Base-by-base conservation (phyloP, 106 monocot species). In the Dactylorhiza incarnata region DNA sequence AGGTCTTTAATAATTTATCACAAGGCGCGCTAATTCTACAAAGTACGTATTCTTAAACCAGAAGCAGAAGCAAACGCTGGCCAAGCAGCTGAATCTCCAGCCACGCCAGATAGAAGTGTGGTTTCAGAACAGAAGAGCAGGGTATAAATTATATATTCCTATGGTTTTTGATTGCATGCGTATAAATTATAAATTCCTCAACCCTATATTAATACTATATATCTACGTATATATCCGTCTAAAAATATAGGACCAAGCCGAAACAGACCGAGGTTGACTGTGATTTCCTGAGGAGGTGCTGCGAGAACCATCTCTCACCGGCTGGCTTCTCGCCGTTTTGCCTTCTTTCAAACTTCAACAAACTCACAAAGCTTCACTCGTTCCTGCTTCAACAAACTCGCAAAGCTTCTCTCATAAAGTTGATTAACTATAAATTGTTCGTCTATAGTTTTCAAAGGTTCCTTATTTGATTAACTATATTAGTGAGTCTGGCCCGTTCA, bases 231-330 rank as follows among this genome's bases (percentile, higher is more conserved):
- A 9, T 9, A 52, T 9, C 1, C 15, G 15, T 52, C 1, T 52
- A 52, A 16, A 3, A 9, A 10, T 67, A 29, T 26, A 77, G 79
- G 77, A 79, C 75, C 1, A 82, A 82, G 76, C 73, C 79, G 55
- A 82, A 80, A 52, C 75, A 82, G 62, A 82, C 58, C 1, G 79
- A 86, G 26, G 73, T 82, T 9, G 82, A 86, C 72, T 82, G 74
- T 24, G 82, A 80, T 6, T 74, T 73, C 74, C 77, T 86, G 11
- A 78, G 77, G 76, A 43, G 73, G 58, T 72, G 76, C 22, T 79
- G 72, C 76, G 82, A 85, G 72, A 37, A 37, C 37, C 37, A 37
- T 37, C 37, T 37, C 37, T 37, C 37, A 37, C 37, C 37, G 37
- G 1, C 37, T 37, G 3, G 37, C 37, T 37, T 37, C 37, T 37